Evolutionary conservation across 2,329 filamentous ascomycete species (phyloP).

Genomic region (Fusarium sp.): DNA sequence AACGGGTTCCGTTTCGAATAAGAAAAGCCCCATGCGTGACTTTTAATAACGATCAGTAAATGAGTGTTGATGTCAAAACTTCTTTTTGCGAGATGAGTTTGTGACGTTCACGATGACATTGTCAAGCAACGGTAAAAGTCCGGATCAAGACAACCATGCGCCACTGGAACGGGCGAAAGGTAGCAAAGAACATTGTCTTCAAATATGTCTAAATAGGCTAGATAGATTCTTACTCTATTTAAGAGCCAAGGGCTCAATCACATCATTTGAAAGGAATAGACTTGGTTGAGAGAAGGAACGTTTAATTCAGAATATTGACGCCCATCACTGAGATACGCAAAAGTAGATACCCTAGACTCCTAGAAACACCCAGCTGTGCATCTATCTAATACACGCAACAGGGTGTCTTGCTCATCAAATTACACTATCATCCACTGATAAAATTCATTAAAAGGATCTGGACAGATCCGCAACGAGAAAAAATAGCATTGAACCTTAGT

Average conservation of each 20-base stretch:
- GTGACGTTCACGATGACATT: conserved; percentile 27
- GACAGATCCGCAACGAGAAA: conserved; percentile 18
- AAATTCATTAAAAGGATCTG: conserved; percentile 14
- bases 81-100: not conserved
- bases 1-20: not conserved
- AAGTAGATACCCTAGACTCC: conserved; percentile 34
- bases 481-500: conserved; percentile 14
- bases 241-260: not conserved
- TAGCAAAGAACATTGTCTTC: not conserved
- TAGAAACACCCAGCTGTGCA: conserved; percentile 48
- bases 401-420: conserved; percentile 35
- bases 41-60: not conserved
- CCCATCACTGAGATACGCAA: conserved; percentile 11
- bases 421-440: conserved; percentile 28
- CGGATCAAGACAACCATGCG: conserved; percentile 8
- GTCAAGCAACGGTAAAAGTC: conserved; percentile 34
- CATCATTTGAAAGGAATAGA: not conserved
- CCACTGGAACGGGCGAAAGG: not conserved
- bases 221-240: not conserved
- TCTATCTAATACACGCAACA: conserved; percentile 38
- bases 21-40: not conserved
- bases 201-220: not conserved
- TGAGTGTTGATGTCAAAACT: not conserved
- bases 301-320: not conserved
- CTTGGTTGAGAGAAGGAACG: not conserved